These are phyloP conservation scores for Plasmodium malariae DNA, from an alignment of 169 alveolate species.

Conservation along the genomic window DNA sequence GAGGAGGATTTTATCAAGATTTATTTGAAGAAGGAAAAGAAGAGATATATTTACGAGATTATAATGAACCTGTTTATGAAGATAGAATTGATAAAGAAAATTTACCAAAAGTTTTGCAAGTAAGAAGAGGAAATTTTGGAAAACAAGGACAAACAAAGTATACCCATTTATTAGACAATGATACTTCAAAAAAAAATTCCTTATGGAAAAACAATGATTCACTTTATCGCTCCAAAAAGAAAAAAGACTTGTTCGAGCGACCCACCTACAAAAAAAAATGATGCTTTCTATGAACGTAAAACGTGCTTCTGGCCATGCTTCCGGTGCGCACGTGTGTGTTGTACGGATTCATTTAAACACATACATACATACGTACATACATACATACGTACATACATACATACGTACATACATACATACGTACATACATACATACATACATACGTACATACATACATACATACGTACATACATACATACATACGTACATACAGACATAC, in stretches of 20 bases:
- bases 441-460: not conserved
- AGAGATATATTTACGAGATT: slow-evolving; percentile 87
- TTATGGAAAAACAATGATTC: slow-evolving; percentile 31
- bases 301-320: too few relatives aligned
- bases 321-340: too few relatives aligned
- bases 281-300: too few relatives aligned
- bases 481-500: not conserved
- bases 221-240: not conserved
- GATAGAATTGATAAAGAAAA: slow-evolving; percentile 86
- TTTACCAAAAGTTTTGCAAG: slow-evolving; percentile 87
- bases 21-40: slow-evolving; percentile 90
- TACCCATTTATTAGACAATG: slow-evolving; percentile 95
- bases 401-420: too few relatives aligned
- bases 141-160: slow-evolving; percentile 94
- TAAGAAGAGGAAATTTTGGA: slow-evolving; percentile 92
- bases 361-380: too few relatives aligned
- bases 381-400: not conserved
- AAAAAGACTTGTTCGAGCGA: slow-evolving; percentile 36
- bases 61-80: slow-evolving; percentile 90
- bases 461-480: too few relatives aligned
- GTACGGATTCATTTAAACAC: too few relatives aligned
- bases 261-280: slow-evolving; percentile 57
- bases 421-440: not conserved
- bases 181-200: slow-evolving; percentile 90
- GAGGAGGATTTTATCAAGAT: slow-evolving; percentile 91